phyloP scores from a whole-genome alignment of 345 rosid genomes.

The Salix purpurea region DNA sequence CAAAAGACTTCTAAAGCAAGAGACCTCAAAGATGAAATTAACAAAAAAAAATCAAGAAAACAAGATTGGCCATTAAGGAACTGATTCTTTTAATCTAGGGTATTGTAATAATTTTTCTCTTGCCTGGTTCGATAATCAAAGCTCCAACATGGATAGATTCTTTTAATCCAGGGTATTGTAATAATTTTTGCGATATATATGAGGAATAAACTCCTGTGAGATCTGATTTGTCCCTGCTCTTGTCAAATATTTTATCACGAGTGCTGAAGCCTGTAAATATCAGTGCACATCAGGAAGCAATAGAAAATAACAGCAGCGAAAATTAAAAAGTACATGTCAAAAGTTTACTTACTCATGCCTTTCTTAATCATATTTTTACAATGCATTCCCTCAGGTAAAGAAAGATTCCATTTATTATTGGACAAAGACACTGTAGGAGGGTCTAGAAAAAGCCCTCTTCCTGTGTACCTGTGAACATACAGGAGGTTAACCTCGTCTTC shows the following conservation, averaged over 20 bases:
- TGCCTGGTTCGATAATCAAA: constrained; percentile 90
- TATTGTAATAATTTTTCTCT: constrained; percentile 14
- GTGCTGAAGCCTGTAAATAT: constrained; percentile 53
- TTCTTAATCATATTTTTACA: constrained; percentile 21
- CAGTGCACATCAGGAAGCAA: constrained; percentile 16
- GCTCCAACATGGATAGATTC: constrained; percentile 58
- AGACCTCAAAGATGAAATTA: background rate
- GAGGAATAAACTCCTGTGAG: constrained; percentile 59
- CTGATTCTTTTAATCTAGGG: too few relatives aligned
- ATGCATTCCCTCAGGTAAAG: constrained; percentile 52
- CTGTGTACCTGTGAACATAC: constrained; percentile 63
- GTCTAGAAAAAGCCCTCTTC: constrained; percentile 88
- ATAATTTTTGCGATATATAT: constrained; percentile 53
- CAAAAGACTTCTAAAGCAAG: background rate
- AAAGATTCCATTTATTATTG: constrained; percentile 58
- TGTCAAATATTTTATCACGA: constrained; percentile 59
- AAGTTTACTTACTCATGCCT: constrained; percentile 39
- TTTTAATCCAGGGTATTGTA: constrained; percentile 26
- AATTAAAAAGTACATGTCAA: background rate
- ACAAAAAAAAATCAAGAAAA: background rate
- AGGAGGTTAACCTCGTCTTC: background rate
- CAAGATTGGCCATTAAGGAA: background rate
- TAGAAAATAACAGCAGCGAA: background rate
- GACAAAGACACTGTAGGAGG: constrained; percentile 77
- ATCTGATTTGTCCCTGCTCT: constrained; percentile 57